Base-by-base conservation (phyloP, 441 rosid species). In the Euphorbia corollata region DNA sequence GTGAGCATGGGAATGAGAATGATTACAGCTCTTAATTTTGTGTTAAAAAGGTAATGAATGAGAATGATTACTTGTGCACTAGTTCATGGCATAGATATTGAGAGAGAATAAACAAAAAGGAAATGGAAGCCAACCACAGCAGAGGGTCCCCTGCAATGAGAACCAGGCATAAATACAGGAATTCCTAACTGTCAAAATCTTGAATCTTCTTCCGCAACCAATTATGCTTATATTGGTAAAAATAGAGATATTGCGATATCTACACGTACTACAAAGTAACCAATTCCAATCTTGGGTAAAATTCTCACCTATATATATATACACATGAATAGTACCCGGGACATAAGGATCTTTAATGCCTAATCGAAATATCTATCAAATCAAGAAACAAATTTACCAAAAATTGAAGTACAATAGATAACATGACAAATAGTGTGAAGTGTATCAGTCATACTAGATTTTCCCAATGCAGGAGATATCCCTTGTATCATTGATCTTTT, bases 1-100 rank as follows among this genome's bases (percentile, higher is more conserved):
- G 65, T 63, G 56, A 39, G 85, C 76, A 73, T 80, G 77, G 75
- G 64, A 4, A 32, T 38, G 68, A 67, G 69, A 78, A 83, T 83
- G 69, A 83, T 80, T 71, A 77, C 78, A 45, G 51, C 53, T 19
- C 54, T 71, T 70, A 22, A 10, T 57, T 63, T 7, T 63, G 66
- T 32, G 12, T 62, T 3, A 30, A 56, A 43, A 65, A 50, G 59
- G 13, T 59, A 61, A 74, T 74, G 71, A 76, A 60, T 66, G 75
- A 64, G 41, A 76, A 76, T 74, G 68, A 75, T 80, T 75, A 65
- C 63, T 71, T 27, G 24, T 38, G 57, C 54, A 55, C 64, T 65
- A 8, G 47, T 41, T 47, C 59, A 16, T 50, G 32, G 0, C 45
- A 13, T 30, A 70, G 59, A 70, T 71, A 6, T 45, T 51, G 63